Evolutionary conservation across 371 early-diverging fungal genomes (phyloP), one percentile per base, ranked within the genome.

Genomic region (Mortierella polycephala): DNA sequence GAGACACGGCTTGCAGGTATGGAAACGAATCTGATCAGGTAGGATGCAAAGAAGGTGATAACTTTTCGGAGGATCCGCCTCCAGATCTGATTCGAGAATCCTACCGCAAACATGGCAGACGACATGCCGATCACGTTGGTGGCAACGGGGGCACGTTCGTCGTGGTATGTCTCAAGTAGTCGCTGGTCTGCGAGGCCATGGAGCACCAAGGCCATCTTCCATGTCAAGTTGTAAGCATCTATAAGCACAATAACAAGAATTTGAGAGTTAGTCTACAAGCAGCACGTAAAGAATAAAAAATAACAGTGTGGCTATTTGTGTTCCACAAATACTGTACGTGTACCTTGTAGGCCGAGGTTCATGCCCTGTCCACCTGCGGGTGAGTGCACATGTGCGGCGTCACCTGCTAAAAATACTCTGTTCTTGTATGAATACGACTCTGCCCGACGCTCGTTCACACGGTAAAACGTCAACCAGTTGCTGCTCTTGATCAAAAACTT

Each of bases 351-450:
- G n/a, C 76, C 76, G 40, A 76, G 47, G 46, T 76, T 76, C 76
- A 76, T 66, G 37, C 80, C 80, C 23, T 79, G 72, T 12, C 73
- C 79, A 2, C 73, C 77, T 44, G 71, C 73, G 44, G 80, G 80
- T 2, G 73, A 73, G 54, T 82, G 83, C 41, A 82, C 72, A 62
- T 82, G 83, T n/a, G 83, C 83, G 14, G 83, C 83, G 64, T 82
- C 83, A 5, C 83, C 83, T 1, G 74, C 74, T 14, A 82, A 40
- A 42, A 82, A 75, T 20, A 82, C 69, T 12, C 83, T 67, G 50
- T 74, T 64, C 64, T 82, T 70, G 68, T 71, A 40, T 6, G 73
- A 62, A 23, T 60, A 81, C 0, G 47, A 40, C 8, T 53, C 66
- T 16, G 75, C 83, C 12, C 57, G 66, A 0, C 83, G 75, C 51